Percentiles rank a stretch among this genome's conserved stretches.
Conservation (phyloP, 1,284 basidiomycete genomes). For the Moesziomyces sp. region DNA sequence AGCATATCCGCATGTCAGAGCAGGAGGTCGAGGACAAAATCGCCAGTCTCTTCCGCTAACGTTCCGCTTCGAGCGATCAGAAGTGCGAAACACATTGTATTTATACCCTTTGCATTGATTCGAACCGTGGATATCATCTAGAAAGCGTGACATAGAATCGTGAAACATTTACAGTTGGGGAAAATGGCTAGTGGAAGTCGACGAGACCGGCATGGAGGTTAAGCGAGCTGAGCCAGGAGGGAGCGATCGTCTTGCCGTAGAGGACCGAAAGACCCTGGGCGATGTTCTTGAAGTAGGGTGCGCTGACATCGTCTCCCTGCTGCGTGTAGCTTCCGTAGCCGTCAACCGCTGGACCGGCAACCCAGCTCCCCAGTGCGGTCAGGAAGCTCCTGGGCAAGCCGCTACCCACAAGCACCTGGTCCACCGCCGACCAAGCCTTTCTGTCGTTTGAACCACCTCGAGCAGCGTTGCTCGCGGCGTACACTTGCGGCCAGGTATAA, state of each 20-base stretch:
- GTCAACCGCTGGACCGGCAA: slow-evolving; percentile 60
- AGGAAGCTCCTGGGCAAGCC: slow-evolving; percentile 27
- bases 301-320: slow-evolving; percentile 58
- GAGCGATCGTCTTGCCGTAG: slow-evolving; percentile 40
- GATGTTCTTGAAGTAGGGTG: slow-evolving; percentile 57
- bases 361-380: slow-evolving; percentile 62
- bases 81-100: slow-evolving; percentile 6
- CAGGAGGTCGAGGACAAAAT: slow-evolving; percentile 56
- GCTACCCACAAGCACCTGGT: slow-evolving; percentile 15
- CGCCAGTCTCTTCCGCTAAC: slow-evolving; percentile 44
- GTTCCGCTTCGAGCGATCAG: too few species aligned
- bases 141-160: not conserved
- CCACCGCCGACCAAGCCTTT: slow-evolving; percentile 8
- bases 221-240: slow-evolving; percentile 53
- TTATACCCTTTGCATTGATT: slow-evolving; percentile 9
- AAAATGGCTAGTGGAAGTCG: slow-evolving; percentile 45
- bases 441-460: slow-evolving; percentile 1
- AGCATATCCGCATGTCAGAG: slow-evolving; percentile 58
- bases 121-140: slow-evolving; percentile 2
- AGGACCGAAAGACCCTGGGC: slow-evolving; percentile 47
- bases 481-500: slow-evolving; percentile 50
- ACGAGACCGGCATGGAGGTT: slow-evolving; percentile 53
- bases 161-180: not conserved
- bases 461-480: slow-evolving; percentile 21
- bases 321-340: slow-evolving; percentile 52